Percentiles rank a stretch among this genome's conserved stretches.
Evolutionary conservation across 441 rosid species (phyloP).

Genomic region (Sinapis alba): DNA sequence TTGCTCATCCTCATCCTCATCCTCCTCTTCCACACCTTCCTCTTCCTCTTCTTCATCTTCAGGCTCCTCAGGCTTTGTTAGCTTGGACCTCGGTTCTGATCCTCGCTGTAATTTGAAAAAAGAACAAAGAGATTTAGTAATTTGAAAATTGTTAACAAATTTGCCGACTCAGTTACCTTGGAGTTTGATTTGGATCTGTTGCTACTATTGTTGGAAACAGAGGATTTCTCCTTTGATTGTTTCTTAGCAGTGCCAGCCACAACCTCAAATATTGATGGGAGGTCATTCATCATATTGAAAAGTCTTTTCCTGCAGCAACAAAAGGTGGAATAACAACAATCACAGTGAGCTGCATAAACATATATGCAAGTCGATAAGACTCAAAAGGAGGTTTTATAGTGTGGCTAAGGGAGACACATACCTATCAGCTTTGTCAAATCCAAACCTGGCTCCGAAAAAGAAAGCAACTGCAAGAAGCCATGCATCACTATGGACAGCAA

Average conservation of each 20-base stretch:
- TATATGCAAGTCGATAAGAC: constrained; percentile 11
- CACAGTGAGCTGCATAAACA: not conserved
- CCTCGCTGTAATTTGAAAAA: constrained; percentile 47
- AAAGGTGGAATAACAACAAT: constrained; percentile 2
- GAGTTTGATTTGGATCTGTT: constrained; percentile 60
- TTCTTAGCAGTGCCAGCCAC: constrained; percentile 59
- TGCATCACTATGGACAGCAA: constrained; percentile 48
- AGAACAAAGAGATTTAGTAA: not conserved
- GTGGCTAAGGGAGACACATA: constrained; percentile 16
- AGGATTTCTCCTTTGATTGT: constrained; percentile 50
- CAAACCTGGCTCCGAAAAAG: constrained; percentile 72
- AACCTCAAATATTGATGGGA: constrained; percentile 68
- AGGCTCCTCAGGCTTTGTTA: constrained; percentile 38
- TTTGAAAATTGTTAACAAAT: not conserved
- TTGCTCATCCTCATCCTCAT: constrained; percentile 58
- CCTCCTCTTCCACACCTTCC: constrained; percentile 54
- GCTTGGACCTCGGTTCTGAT: constrained; percentile 49
- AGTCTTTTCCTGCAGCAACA: constrained; percentile 62
- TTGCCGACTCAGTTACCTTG: constrained; percentile 39
- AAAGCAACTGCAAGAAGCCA: constrained; percentile 75
- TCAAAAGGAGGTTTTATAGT: not conserved
- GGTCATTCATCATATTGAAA: constrained; percentile 67
- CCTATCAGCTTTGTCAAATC: constrained; percentile 66
- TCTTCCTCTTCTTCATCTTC: constrained; percentile 51
- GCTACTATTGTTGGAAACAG: constrained; percentile 57